A percentile compares a stretch with the other conserved stretches of the same genome.
These are phyloP conservation scores for Hypoxylon sp. DNA, from an alignment of 2,329 filamentous ascomycete genomes.

Conservation along the genomic window DNA sequence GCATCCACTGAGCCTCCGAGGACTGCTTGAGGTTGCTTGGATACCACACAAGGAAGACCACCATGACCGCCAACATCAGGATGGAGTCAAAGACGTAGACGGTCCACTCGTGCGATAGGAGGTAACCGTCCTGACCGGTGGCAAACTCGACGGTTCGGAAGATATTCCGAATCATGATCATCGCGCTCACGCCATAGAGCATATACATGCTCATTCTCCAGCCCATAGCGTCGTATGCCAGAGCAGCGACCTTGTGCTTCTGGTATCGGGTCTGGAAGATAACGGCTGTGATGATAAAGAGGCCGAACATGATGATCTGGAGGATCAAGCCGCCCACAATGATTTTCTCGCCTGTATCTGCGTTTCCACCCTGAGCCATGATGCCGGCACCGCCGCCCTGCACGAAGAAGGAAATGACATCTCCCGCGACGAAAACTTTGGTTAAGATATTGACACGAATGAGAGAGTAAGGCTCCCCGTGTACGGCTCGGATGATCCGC, in stretches of 20 bases:
- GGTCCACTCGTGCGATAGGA: conserved; percentile 59
- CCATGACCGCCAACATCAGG: conserved; percentile 58
- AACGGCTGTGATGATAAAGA: conserved; percentile 66
- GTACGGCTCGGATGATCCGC: conserved; percentile 59
- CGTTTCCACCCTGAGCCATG: conserved; percentile 43
- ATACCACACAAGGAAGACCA: conserved; percentile 43
- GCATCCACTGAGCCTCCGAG: conserved; percentile 7
- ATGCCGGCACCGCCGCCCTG: conserved; percentile 64
- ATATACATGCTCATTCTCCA: conserved; percentile 58
- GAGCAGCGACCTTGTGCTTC: conserved; percentile 15
- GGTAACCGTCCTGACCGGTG: conserved; percentile 58
- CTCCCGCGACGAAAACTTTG: conserved; percentile 68
- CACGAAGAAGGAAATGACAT: conserved; percentile 66
- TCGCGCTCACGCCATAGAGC: conserved; percentile 58
- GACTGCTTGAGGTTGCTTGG: conserved; percentile 24
- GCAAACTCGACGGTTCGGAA: conserved; percentile 63
- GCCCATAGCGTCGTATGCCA: conserved; percentile 7
- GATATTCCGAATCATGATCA: conserved; percentile 62
- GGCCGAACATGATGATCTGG: conserved; percentile 70
- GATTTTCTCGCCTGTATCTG: conserved; percentile 63
- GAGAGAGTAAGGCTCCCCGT: conserved; percentile 55
- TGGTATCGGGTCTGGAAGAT: conserved; percentile 61
- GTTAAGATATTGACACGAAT: conserved; percentile 62
- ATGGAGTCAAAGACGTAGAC: conserved; percentile 60
- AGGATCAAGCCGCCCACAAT: conserved; percentile 70